A percentile compares a stretch with the other conserved stretches of the same genome.
phyloP scores from a whole-genome alignment of 768 basidiomycete genomes.

The Asterophora parasitica region DNA sequence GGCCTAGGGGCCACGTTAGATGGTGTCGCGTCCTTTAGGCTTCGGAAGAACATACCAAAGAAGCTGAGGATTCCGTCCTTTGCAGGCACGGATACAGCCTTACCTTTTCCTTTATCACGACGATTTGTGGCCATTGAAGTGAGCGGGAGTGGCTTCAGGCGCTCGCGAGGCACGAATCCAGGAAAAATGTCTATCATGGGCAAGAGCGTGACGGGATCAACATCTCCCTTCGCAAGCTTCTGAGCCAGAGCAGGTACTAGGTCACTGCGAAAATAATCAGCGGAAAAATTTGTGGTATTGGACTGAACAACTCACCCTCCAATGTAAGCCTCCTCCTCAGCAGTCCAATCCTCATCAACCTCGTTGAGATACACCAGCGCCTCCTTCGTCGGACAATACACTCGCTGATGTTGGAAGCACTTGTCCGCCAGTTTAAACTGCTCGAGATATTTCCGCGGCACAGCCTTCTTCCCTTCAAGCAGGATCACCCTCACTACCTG shows the following conservation, averaged over 20 bases:
- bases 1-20: constrained; percentile 24
- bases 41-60: constrained; percentile 45
- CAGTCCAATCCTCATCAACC: constrained; percentile 52
- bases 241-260: constrained; percentile 62
- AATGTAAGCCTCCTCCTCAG: constrained; percentile 65
- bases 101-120: constrained; percentile 43
- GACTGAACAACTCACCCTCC: constrained; percentile 46
- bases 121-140: constrained; percentile 19
- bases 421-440: constrained; percentile 81
- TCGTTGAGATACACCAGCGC: constrained; percentile 68
- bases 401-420: constrained; percentile 89
- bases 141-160: constrained; percentile 35
- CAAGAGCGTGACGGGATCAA: constrained; percentile 62
- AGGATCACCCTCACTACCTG: constrained; percentile 72
- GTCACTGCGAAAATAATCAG: constrained; percentile 39
- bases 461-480: constrained; percentile 78
- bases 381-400: constrained; percentile 72
- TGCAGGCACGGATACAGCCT: constrained; percentile 33
- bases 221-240: constrained; percentile 60
- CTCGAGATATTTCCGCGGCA: constrained; percentile 73
- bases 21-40: neutral
- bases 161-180: constrained; percentile 40
- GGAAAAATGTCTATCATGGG: constrained; percentile 82
- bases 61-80: constrained; percentile 50
- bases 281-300: neutral